A percentile compares a stretch with the other conserved stretches of the same genome.
Evolutionary conservation across 352 stramenopile genomes (phyloP).

Genomic region (Pythium sp.): DNA sequence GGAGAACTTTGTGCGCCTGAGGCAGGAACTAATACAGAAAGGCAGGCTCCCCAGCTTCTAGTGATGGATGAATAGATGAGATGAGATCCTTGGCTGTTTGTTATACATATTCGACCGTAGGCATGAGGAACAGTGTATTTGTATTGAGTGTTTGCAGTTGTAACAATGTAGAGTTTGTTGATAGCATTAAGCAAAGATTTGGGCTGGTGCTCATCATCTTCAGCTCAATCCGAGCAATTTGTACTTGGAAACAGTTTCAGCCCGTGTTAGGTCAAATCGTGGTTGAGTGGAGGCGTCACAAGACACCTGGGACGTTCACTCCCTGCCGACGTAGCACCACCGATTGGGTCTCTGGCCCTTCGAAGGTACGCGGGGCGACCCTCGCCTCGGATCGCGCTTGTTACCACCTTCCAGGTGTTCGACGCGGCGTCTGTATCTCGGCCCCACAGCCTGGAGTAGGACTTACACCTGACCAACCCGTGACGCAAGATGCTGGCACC

Average conservation of each 20-base stretch:
- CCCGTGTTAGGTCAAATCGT: too few species aligned
- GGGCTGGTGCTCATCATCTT: neutral
- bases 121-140: neutral
- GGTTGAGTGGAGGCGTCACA: too few species aligned
- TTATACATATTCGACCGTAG: neutral
- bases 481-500: too few species aligned
- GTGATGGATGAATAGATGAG: neutral
- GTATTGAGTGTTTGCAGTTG: neutral
- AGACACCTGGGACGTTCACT: too few species aligned
- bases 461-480: too few species aligned
- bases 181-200: neutral
- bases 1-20: slow-evolving; percentile 12
- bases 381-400: too few species aligned
- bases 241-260: neutral
- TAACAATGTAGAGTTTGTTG: neutral
- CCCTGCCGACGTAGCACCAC: too few species aligned
- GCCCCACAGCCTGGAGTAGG: too few species aligned
- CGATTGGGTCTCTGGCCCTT: too few species aligned
- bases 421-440: too few species aligned
- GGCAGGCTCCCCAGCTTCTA: slow-evolving; percentile 24
- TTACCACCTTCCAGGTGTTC: too few species aligned
- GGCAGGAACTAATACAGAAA: slow-evolving; percentile 37
- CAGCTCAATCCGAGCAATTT: neutral
- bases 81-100: neutral
- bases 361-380: too few species aligned